Conservation (phyloP, 805 yeast species). For the Wickerhamomyces tratensis region DNA sequence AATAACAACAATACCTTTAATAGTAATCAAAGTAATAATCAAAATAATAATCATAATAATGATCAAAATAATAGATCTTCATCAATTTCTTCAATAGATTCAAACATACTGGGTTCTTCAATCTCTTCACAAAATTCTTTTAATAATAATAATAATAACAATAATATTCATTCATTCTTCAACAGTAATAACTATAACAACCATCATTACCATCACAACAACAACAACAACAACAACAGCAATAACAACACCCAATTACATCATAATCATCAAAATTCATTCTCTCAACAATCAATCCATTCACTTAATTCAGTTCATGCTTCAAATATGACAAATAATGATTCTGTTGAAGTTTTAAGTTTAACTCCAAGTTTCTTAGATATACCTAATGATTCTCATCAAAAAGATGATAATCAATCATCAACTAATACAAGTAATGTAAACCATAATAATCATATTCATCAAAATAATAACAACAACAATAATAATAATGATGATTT, state of each 20-base stretch:
- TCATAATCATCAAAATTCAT: background rate
- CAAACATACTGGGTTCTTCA: background rate
- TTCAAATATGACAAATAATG: background rate
- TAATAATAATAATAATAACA: no score
- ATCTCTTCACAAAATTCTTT: background rate
- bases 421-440: background rate
- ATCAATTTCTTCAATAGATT: background rate
- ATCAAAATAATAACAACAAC: constrained; percentile 3
- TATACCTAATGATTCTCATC: constrained; percentile 16
- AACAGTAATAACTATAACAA: background rate
- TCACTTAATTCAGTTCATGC: no score
- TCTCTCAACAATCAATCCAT: no score
- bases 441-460: constrained; percentile 2
- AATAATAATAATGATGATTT: no score
- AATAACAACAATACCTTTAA: constrained; percentile 3
- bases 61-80: background rate
- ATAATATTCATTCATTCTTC: background rate
- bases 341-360: constrained; percentile 27
- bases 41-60: no score
- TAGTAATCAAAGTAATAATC: background rate
- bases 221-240: constrained; percentile 1
- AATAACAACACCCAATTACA: background rate
- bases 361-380: constrained; percentile 32
- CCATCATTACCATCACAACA: no score
- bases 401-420: background rate